Base-by-base conservation (phyloP, 228 moss, liverwort and hornwort species). In the Sphagnum magellanicum region DNA sequence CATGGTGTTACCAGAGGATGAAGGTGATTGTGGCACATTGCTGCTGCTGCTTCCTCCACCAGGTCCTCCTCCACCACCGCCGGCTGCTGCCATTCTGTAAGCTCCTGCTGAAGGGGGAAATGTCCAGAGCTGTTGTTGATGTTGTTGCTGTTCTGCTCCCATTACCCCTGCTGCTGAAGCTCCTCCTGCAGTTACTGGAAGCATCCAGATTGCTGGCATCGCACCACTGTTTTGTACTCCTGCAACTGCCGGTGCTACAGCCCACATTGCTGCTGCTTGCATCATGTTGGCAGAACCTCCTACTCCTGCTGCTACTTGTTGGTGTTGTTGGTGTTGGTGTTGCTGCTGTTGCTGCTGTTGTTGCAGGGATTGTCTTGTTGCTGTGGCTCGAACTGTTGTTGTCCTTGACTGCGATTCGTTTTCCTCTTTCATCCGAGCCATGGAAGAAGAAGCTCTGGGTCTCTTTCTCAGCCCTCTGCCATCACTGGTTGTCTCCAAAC, bases 141-240 rank as follows among this genome's bases (percentile, higher is more conserved):
- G 32, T 3, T 32, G 32, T 3, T 32, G 32, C 83, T 98, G 93
- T 71, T 89, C 93, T 10, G 91, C 85, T 4, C 94, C 81, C 93
- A 98, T 98, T 63, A 98, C 98, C 60, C 90, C 94, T 0, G 94
- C 83, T 0, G 93, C 92, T 46, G 89, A 77, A 12, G 93, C 84
- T 47, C 94, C 76, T 48, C 81, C n/a, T 15, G 88, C 92, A 67
- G 89, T 98, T 32, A 98, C 90, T 0, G 98, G 98, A 66, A 98
- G 77, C 98, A 98, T 98, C 98, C 98, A 98, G 51, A 98, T 98
- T 10, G 98, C 94, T 14, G 92, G 94, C 98, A 98, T 83, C 53
- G 85, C 79, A 8, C 98, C 90, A 67, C 98, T 94, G 64, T 89
- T 94, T 0, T 91, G 88, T 46, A 92, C 95, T 5, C 92, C 90